phyloP scores from a whole-genome alignment of 1,284 basidiomycete genomes.

The Anthracocystis setariae region DNA sequence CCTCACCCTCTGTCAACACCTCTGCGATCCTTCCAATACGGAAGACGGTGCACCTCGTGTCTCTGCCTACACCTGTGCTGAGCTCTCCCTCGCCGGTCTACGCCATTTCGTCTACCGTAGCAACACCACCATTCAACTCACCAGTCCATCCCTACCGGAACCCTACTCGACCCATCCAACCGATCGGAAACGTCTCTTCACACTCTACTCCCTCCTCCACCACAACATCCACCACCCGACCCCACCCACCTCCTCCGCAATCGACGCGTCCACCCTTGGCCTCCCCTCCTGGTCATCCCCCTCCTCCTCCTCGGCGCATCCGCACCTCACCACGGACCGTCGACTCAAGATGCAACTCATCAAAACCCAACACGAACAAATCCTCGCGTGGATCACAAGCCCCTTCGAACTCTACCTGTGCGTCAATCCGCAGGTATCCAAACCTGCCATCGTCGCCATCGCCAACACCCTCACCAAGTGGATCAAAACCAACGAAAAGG shows the following conservation, averaged over 20 bases:
- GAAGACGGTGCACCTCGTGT: conserved; percentile 33
- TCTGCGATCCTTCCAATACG: conserved; percentile 30
- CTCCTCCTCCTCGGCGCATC: neutral
- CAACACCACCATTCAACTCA: conserved; percentile 84
- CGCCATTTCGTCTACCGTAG: conserved; percentile 96
- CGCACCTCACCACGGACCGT: conserved; percentile 20
- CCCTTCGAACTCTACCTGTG: conserved; percentile 90
- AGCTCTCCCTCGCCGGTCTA: conserved; percentile 84
- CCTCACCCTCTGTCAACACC: conserved; percentile 21
- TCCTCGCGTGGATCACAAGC: conserved; percentile 81
- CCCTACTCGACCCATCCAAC: conserved; percentile 77
- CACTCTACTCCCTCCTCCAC: conserved; percentile 41
- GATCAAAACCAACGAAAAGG: conserved; percentile 85
- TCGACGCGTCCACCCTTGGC: too few relatives aligned
- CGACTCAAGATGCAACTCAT: conserved; percentile 72
- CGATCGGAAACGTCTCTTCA: conserved; percentile 72
- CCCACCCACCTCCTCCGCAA: conserved; percentile 8
- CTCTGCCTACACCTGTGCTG: conserved; percentile 66
- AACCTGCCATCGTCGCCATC: conserved; percentile 82
- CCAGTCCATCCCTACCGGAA: conserved; percentile 81
- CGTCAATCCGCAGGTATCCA: conserved; percentile 82
- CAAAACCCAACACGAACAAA: conserved; percentile 82
- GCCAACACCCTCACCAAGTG: conserved; percentile 89
- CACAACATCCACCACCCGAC: conserved; percentile 47
- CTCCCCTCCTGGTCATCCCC: neutral